phyloP scores from a whole-genome alignment of 352 stramenopile genomes.

The Globisporangium camurandrum region DNA sequence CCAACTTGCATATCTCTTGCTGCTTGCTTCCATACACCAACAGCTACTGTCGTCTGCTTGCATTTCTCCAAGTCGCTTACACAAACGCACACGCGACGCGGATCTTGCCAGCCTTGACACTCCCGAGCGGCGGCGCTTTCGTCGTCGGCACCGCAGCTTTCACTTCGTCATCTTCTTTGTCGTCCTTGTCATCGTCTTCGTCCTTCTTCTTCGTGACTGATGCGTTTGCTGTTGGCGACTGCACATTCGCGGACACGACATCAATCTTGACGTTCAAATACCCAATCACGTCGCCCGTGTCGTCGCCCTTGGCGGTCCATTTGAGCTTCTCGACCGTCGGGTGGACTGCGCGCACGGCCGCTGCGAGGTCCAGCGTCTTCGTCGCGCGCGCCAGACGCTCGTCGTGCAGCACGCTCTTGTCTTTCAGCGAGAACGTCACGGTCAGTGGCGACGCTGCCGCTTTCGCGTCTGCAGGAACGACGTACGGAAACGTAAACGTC shows the following conservation, averaged over 20 bases:
- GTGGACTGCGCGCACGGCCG: neutral
- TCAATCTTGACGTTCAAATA: slow-evolving; percentile 19
- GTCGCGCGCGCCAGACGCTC: slow-evolving; percentile 26
- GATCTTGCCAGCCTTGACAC: slow-evolving; percentile 18
- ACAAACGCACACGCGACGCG: slow-evolving; percentile 17
- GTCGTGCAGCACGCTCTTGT: slow-evolving; percentile 49
- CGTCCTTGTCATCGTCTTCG: slow-evolving; percentile 1
- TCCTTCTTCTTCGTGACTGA: neutral
- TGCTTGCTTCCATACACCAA: too few relatives aligned
- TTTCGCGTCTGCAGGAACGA: slow-evolving; percentile 45
- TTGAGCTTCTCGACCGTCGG: slow-evolving; percentile 15
- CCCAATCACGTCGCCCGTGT: slow-evolving; percentile 13
- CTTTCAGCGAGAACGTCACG: slow-evolving; percentile 35
- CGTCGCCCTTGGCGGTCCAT: slow-evolving; percentile 15
- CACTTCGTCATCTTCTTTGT: too few relatives aligned
- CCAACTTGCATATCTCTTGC: too few relatives aligned
- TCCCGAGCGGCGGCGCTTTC: slow-evolving; percentile 6
- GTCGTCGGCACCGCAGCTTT: slow-evolving; percentile 6
- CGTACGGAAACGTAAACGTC: slow-evolving; percentile 71
- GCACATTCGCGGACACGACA: slow-evolving; percentile 13
- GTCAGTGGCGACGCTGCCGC: slow-evolving; percentile 4
- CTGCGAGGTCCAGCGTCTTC: slow-evolving; percentile 11
- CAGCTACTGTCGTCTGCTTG: neutral
- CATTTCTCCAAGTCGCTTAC: neutral
- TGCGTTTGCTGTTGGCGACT: neutral